Evolutionary conservation across 208 protist species (phyloP).

Genomic region (Leishmania mexicana): DNA sequence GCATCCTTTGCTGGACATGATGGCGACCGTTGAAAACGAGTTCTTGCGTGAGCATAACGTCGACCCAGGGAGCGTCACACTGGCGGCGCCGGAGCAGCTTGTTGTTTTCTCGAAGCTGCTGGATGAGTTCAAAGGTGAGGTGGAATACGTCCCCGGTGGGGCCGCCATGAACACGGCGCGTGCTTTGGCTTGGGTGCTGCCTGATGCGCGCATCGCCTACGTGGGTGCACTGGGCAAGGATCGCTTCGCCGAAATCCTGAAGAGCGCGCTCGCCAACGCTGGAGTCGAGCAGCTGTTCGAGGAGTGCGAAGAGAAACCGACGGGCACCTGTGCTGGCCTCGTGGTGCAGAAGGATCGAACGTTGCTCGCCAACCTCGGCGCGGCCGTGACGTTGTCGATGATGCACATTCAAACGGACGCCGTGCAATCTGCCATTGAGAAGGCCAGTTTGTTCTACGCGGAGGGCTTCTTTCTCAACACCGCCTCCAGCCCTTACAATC

Average conservation of each 20-base stretch:
- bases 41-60: constrained; percentile 88
- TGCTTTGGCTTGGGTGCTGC: constrained; percentile 80
- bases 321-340: constrained; percentile 96
- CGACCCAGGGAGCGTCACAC: constrained; percentile 83
- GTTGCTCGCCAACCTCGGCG: constrained; percentile 95
- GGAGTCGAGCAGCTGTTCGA: constrained; percentile 82
- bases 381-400: constrained; percentile 91
- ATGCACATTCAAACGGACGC: constrained; percentile 50
- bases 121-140: constrained; percentile 44
- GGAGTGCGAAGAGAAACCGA: constrained; percentile 66
- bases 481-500: constrained; percentile 86
- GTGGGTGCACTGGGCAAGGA: constrained; percentile 95
- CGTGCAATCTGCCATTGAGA: constrained; percentile 61
- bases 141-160: constrained; percentile 96
- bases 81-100: constrained; percentile 93
- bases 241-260: constrained; percentile 82
- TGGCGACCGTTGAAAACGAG: constrained; percentile 78
- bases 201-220: constrained; percentile 43
- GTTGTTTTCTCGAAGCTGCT: constrained; percentile 85
- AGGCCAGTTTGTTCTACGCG: constrained; percentile 80
- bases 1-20: constrained; percentile 98
- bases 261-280: constrained; percentile 52
- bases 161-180: constrained; percentile 97
- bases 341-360: constrained; percentile 92
- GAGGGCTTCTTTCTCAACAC: constrained; percentile 96